Evolutionary conservation across 805 yeast genomes (phyloP), one percentile per base, ranked within the genome.

Genomic region (Middelhovenomyces tepae): DNA sequence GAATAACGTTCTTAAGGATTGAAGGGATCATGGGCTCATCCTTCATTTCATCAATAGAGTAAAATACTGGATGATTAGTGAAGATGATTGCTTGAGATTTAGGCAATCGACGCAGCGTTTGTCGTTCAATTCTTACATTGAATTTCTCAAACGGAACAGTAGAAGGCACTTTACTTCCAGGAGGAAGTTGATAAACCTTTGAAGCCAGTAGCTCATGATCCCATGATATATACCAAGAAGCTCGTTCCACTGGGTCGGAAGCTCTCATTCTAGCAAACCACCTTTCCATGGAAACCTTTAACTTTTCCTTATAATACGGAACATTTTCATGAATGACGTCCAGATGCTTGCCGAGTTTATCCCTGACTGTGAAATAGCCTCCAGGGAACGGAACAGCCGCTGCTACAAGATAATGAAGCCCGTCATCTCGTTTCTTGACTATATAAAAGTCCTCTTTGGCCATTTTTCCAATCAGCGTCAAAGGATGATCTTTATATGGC

Each of bases 361-460:
- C 48, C 43, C 62, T 52, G 35, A 78, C 71, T 35, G 78, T 78
- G 55, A 79, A 78, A 1, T 78, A 71, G 3, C 86, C 86, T 30
- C 87, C 87, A 3, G 86, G 85, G 53, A 78, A 78, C 4, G 85
- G 84, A 23, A 78, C 86, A 1, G 79, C 84, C 4, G 81, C 85
- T 1, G 83, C 87, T 22, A 66, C 69, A 34, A 78, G 58, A 51
- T 78, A 75, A 52, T 78, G 85, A 27, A 50, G 46, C 2, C 73
- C 81, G 43, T 73, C 69, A 0, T 60, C 67, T 39, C 72, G 67
- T 46, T 75, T 68, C 48, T 61, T 50, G 28, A 76, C 85, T 23
- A 78, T 40, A 48, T 78, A 79, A 48, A 78, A 79, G 53, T 78
- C 87, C 48, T 78, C 87, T 50, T 78, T 78, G 27, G 85, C 84